These are phyloP conservation scores for Hibiscus mutabilis DNA, from an alignment of 345 rosid genomes.

Conservation along the genomic window DNA sequence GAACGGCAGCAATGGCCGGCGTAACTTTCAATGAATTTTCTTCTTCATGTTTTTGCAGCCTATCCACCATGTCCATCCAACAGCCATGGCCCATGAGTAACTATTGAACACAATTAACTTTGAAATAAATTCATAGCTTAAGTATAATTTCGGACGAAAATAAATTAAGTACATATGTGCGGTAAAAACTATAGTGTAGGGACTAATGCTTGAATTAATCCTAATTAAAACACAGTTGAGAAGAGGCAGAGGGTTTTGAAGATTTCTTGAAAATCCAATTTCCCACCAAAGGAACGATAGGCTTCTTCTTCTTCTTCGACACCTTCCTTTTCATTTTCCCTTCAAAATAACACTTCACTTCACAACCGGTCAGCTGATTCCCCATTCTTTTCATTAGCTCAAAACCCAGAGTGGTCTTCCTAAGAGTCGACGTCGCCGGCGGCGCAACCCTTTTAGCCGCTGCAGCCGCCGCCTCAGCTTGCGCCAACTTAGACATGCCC, in stretches of 20 bases:
- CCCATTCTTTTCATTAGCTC: constrained; percentile 40
- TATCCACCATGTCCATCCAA: too few species aligned
- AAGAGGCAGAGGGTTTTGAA: constrained; percentile 22
- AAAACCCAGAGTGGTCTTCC: constrained; percentile 15
- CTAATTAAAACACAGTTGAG: too few species aligned
- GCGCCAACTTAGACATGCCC: constrained; percentile 68
- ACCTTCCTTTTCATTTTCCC: constrained; percentile 15
- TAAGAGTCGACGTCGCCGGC: constrained; percentile 14
- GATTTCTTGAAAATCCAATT: constrained; percentile 52
- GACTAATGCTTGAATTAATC: too few species aligned
- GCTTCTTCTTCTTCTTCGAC: constrained; percentile 80
- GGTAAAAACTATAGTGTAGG: too few species aligned
- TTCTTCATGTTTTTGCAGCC: too few species aligned
- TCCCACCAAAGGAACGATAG: constrained; percentile 68
- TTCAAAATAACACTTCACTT: constrained; percentile 16
- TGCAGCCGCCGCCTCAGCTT: constrained; percentile 48
- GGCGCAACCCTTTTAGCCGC: constrained; percentile 26
- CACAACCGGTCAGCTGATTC: constrained; percentile 37
- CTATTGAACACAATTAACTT: too few species aligned
- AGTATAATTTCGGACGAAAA: too few species aligned
- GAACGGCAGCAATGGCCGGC: constrained; percentile 94
- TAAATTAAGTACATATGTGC: too few species aligned
- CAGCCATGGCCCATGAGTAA: too few species aligned
- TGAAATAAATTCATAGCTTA: too few species aligned
- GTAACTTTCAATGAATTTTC: too few species aligned